These are phyloP conservation scores for Lolium multiflorum DNA, from an alignment of 176 grass and related monocot genomes.

Conservation along the genomic window DNA sequence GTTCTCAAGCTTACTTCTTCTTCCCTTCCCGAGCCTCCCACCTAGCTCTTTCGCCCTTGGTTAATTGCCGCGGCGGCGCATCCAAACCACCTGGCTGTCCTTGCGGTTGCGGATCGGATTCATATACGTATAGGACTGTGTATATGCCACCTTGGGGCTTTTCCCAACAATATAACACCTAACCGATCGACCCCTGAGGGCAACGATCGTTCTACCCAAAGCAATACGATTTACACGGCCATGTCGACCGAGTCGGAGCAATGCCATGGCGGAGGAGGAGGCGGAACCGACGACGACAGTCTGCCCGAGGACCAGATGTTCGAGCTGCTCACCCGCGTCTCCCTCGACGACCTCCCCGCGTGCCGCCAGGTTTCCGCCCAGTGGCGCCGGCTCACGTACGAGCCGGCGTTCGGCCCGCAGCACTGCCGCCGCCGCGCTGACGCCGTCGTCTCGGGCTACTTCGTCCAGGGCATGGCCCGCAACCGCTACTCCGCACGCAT, in stretches of 20 bases:
- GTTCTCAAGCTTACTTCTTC: conserved; percentile 25
- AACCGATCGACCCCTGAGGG: too few relatives aligned
- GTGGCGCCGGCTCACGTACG: conserved; percentile 47
- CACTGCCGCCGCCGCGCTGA: conserved; percentile 49
- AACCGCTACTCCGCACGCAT: conserved; percentile 39
- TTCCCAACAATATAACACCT: too few relatives aligned
- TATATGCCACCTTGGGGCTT: too few relatives aligned
- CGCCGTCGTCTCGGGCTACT: conserved; percentile 44
- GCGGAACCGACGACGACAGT: not conserved
- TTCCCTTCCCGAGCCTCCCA: not conserved
- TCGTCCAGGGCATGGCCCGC: conserved; percentile 34
- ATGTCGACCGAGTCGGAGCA: conserved; percentile 10
- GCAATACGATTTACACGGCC: too few relatives aligned
- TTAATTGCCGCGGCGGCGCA: not conserved
- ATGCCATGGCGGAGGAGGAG: not conserved
- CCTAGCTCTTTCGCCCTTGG: not conserved
- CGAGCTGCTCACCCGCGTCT: conserved; percentile 50
- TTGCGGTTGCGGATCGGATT: too few relatives aligned
- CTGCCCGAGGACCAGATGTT: conserved; percentile 52
- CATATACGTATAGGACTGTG: too few relatives aligned
- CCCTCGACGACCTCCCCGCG: conserved; percentile 42
- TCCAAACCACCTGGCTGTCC: not conserved
- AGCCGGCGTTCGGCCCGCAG: conserved; percentile 41
- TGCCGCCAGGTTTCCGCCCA: conserved; percentile 39
- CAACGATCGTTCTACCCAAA: too few relatives aligned